Evolutionary conservation across 768 basidiomycete genomes (phyloP), one percentile per base, ranked within the genome.

Genomic region (Termitomyces bulborhizus): DNA sequence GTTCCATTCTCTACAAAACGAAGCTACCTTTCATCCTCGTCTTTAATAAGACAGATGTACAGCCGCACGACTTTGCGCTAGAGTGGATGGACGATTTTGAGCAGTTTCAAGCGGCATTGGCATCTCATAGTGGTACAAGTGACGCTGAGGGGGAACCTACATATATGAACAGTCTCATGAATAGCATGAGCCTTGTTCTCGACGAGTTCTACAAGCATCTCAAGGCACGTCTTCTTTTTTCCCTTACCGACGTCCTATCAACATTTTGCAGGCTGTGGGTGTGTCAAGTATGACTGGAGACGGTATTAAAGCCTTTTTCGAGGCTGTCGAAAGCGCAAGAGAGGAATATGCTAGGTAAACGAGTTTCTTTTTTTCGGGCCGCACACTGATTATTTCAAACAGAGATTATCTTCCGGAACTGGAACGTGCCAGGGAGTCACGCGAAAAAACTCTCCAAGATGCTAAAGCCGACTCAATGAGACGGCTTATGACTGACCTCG

Each of bases 21-120:
- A 93, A 94, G 60, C 77, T 98, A 1, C 97, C 97, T 1, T 98
- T 99, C 70, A 87, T 99, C 60, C 79, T 98, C 29, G 95, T 98
- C 32, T 99, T 99, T 77, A 99, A 99, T 76, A 99, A 99, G 74
- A 98, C 85, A 5, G 97, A 99, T 68, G 93, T 92, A 3, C 81
- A 90, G 66, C 77, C 86, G 2, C 93, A 98, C 67, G 80, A 84
- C 39, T 98, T 97, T 69, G 97, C 97, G 9, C 60, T 97, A 29
- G 93, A 95, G 59, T 99, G 97, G 97, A 98, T 98, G 96, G 78
- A 83, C 45, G 97, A 99, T 67, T 99, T 98, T 64, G 96, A 99
- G 69, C 83, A 82, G 26, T 99, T 98, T 71, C 97, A 98, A 67
- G 80, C 77, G 3, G 96, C 95, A 1, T 72, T 99, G 52, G 83